Conservation (phyloP, 2,329 filamentous ascomycete genomes). For the Grosmannia serpens region DNA sequence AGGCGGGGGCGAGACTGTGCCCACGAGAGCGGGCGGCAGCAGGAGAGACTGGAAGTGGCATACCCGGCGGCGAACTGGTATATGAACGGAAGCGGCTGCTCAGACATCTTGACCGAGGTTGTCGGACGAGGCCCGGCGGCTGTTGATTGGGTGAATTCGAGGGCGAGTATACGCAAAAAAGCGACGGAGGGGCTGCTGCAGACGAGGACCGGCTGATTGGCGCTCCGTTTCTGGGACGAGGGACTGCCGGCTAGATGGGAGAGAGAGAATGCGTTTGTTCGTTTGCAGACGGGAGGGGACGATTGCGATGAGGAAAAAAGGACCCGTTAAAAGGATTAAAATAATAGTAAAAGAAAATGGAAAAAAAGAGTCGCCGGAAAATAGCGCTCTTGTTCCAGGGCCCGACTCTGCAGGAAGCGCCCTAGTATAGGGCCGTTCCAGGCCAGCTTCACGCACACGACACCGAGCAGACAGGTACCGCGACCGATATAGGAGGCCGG, state of each 20-base stretch:
- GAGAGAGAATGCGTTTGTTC: background rate
- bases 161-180: background rate
- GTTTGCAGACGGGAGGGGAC: too few species aligned
- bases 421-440: background rate
- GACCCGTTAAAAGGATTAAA: background rate
- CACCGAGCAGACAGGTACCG: background rate
- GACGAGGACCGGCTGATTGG: background rate
- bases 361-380: background rate
- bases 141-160: background rate
- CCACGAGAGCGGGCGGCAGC: background rate
- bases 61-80: conserved; percentile 91
- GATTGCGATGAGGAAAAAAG: background rate
- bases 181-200: background rate
- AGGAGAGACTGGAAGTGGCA: background rate
- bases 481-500: background rate
- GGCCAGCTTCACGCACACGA: background rate
- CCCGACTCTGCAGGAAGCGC: background rate
- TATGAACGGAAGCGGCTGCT: conserved; percentile 71
- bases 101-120: conserved; percentile 41
- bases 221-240: background rate
- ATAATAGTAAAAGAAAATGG: background rate
- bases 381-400: background rate
- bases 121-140: background rate
- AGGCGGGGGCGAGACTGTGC: background rate
- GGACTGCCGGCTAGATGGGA: background rate